Conservation (phyloP, 495 filamentous ascomycete genomes). For the Tuber melanosporum region DNA sequence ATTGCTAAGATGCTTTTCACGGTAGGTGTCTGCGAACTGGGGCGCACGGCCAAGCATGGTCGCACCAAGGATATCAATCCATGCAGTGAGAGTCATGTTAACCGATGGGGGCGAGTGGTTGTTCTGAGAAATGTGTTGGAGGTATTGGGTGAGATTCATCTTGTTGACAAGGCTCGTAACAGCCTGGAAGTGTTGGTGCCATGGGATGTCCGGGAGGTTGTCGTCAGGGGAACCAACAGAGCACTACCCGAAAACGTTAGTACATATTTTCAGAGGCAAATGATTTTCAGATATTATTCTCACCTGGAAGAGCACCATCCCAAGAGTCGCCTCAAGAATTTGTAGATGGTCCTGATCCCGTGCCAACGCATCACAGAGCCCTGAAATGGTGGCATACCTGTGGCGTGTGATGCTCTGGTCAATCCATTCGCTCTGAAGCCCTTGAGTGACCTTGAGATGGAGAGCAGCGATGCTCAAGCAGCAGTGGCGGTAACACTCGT, state of each 20-base stretch:
- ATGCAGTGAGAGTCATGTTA: conserved; percentile 89
- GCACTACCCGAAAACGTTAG: conserved; percentile 45
- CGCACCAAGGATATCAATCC: conserved; percentile 94
- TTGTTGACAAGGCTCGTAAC: conserved; percentile 73
- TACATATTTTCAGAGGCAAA: neutral
- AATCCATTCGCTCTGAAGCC: conserved; percentile 62
- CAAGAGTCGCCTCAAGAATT: conserved; percentile 88
- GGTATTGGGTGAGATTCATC: conserved; percentile 65
- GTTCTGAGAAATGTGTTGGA: conserved; percentile 53
- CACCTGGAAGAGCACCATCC: conserved; percentile 90
- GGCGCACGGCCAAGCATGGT: conserved; percentile 85
- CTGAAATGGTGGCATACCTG: conserved; percentile 77
- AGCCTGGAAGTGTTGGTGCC: conserved; percentile 94
- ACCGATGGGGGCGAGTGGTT: conserved; percentile 65
- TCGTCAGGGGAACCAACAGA: conserved; percentile 82
- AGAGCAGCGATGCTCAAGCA: conserved; percentile 94
- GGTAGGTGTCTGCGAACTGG: conserved; percentile 82
- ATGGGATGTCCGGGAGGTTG: conserved; percentile 84
- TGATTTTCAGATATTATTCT: neutral
- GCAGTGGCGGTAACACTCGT: conserved; percentile 90
- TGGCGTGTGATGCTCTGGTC: conserved; percentile 93
- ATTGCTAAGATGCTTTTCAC: conserved; percentile 73
- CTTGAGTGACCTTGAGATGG: conserved; percentile 73
- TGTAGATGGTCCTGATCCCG: conserved; percentile 73
- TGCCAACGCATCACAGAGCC: conserved; percentile 76